These are phyloP conservation scores for Hypholoma fasciculare DNA, from an alignment of 768 basidiomycete species.

Conservation along the genomic window DNA sequence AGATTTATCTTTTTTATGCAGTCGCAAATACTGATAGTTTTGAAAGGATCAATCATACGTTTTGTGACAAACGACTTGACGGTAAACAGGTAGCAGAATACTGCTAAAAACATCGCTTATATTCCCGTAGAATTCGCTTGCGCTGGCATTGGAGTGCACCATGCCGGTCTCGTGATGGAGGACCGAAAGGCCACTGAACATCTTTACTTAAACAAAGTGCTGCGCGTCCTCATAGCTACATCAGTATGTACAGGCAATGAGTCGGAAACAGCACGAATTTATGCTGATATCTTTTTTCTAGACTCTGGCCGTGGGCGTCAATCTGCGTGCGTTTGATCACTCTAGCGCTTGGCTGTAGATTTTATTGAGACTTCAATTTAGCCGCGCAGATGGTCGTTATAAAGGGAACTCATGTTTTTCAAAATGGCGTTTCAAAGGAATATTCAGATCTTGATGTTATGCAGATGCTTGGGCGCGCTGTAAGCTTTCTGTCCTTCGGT, in stretches of 20 bases:
- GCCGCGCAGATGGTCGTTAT: constrained; percentile 94
- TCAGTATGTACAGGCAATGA: constrained; percentile 53
- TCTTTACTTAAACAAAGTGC: constrained; percentile 60
- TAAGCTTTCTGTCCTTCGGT: constrained; percentile 31
- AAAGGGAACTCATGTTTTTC: constrained; percentile 84
- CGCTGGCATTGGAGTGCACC: constrained; percentile 85
- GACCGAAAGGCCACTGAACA: constrained; percentile 78
- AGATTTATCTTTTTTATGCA: constrained; percentile 3
- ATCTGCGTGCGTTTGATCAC: constrained; percentile 67
- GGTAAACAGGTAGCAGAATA: constrained; percentile 35
- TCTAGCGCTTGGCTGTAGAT: not conserved
- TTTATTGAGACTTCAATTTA: constrained; percentile 24
- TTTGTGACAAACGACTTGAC: constrained; percentile 68
- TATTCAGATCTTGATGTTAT: constrained; percentile 92
- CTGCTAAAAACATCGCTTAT: not conserved
- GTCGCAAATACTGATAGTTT: not conserved
- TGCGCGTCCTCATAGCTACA: constrained; percentile 77
- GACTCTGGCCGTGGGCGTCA: constrained; percentile 96
- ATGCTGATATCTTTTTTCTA: constrained; percentile 26
- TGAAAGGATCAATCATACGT: constrained; percentile 53
- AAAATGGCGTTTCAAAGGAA: constrained; percentile 67
- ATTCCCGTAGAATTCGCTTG: constrained; percentile 54
- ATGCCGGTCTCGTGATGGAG: constrained; percentile 77
- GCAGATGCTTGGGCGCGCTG: constrained; percentile 96
- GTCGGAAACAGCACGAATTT: too few species aligned